phyloP scores from a whole-genome alignment of 495 filamentous ascomycete genomes.

The Talaromyces trachyspermus region DNA sequence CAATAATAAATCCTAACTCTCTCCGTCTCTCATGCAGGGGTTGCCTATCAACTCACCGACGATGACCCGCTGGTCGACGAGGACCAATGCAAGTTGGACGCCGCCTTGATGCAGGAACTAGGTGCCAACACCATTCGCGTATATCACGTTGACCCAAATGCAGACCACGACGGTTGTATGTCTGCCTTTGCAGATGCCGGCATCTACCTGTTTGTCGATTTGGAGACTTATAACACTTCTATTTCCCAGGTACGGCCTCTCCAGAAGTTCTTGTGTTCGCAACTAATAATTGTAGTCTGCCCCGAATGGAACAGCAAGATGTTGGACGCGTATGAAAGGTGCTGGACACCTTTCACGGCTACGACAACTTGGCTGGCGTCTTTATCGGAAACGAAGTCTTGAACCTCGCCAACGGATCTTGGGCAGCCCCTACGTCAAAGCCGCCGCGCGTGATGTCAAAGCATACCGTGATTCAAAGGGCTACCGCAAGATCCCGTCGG shows the following conservation, averaged over 20 bases:
- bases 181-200: conserved; percentile 57
- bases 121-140: conserved; percentile 83
- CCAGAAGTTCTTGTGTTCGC: neutral
- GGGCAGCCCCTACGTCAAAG: conserved; percentile 73
- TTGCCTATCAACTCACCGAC: conserved; percentile 61
- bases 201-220: conserved; percentile 76
- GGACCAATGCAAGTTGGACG: conserved; percentile 72
- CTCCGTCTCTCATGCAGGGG: conserved; percentile 35
- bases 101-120: conserved; percentile 67
- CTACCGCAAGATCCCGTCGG: conserved; percentile 79
- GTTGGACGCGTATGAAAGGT: conserved; percentile 60
- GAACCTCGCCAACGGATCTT: conserved; percentile 43
- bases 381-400: conserved; percentile 87
- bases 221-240: conserved; percentile 76
- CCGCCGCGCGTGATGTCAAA: conserved; percentile 74
- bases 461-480: conserved; percentile 66
- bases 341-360: conserved; percentile 71
- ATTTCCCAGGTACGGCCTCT: conserved; percentile 56
- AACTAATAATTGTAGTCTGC: conserved; percentile 14
- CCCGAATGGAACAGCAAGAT: conserved; percentile 63
- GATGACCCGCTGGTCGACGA: conserved; percentile 70
- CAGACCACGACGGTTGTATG: conserved; percentile 66
- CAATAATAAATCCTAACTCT: no score
- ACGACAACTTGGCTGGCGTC: conserved; percentile 73
- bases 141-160: conserved; percentile 71